Evolutionary conservation across 129 eudicot genomes (phyloP).

Genomic region (Chrysanthemum seticuspe): DNA sequence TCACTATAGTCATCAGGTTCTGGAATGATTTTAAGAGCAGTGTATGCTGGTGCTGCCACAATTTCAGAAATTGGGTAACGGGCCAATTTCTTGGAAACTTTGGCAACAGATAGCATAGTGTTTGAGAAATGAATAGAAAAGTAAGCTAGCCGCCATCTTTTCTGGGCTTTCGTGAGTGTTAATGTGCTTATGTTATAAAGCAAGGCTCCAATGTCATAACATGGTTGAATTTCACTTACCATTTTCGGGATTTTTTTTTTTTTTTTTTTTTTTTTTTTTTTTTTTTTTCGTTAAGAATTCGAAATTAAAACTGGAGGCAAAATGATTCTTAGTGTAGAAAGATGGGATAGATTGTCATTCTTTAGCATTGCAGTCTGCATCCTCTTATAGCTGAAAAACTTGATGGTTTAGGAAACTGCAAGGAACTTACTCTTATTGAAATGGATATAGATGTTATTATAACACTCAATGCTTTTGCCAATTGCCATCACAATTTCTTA

Average conservation of each 20-base stretch:
- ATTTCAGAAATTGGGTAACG: constrained; percentile 18
- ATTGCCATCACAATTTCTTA: too few relatives aligned
- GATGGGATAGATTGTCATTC: constrained; percentile 26
- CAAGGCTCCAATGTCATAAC: constrained; percentile 29
- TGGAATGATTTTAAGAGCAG: constrained; percentile 39
- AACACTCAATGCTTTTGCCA: too few relatives aligned
- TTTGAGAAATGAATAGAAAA: constrained; percentile 48
- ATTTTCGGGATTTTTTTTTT: too few relatives aligned
- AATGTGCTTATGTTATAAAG: constrained; percentile 42
- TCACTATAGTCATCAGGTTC: not conserved
- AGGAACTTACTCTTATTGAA: constrained; percentile 9
- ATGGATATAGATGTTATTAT: too few relatives aligned
- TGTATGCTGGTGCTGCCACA: constrained; percentile 34
- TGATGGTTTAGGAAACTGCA: constrained; percentile 2
- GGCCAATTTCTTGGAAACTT: constrained; percentile 22
- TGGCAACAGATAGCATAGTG: constrained; percentile 41
- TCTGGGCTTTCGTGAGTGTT: constrained; percentile 51
- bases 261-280: too few relatives aligned
- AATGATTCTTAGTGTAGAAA: not conserved
- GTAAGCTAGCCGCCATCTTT: constrained; percentile 70
- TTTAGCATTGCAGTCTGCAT: not conserved
- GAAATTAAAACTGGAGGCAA: not conserved
- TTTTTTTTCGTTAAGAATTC: not conserved
- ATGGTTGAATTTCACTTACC: constrained; percentile 15
- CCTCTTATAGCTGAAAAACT: not conserved